These are phyloP conservation scores for Trichoderma virens DNA, from an alignment of 495 filamentous ascomycete genomes.

Conservation along the genomic window DNA sequence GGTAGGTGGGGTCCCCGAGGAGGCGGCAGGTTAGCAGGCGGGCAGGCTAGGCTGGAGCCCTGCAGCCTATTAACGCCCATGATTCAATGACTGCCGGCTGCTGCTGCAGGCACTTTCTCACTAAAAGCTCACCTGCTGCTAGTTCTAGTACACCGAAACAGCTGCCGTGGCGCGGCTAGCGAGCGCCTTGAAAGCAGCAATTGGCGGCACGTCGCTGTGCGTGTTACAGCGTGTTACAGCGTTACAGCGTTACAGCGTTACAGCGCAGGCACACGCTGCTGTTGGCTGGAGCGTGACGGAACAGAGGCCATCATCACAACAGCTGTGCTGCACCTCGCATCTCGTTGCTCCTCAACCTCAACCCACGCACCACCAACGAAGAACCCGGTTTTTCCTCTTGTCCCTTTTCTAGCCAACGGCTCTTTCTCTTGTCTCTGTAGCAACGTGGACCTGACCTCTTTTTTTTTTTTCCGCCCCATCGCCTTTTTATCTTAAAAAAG, in stretches of 20 bases:
- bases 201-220: too few relatives aligned
- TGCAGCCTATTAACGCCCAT: not conserved
- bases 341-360: not conserved
- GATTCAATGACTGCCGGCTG: not conserved
- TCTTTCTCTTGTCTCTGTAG: not conserved
- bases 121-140: not conserved
- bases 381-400: not conserved
- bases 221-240: too few relatives aligned
- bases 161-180: not conserved
- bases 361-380: not conserved
- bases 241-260: too few relatives aligned
- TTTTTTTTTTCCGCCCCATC: not conserved
- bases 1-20: constrained; percentile 4
- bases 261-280: too few relatives aligned
- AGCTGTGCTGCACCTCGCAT: too few relatives aligned
- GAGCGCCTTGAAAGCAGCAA: not conserved
- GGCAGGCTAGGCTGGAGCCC: not conserved
- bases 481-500: not conserved
- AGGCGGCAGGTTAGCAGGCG: not conserved
- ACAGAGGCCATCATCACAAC: not conserved
- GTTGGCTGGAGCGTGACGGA: not conserved
- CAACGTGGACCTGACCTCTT: not conserved
- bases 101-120: constrained; percentile 1
- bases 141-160: not conserved
- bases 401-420: not conserved